A percentile compares a stretch with the other conserved stretches of the same genome.
Conservation (phyloP, 495 filamentous ascomycete genomes). For the Aspergillus taichungensis region DNA sequence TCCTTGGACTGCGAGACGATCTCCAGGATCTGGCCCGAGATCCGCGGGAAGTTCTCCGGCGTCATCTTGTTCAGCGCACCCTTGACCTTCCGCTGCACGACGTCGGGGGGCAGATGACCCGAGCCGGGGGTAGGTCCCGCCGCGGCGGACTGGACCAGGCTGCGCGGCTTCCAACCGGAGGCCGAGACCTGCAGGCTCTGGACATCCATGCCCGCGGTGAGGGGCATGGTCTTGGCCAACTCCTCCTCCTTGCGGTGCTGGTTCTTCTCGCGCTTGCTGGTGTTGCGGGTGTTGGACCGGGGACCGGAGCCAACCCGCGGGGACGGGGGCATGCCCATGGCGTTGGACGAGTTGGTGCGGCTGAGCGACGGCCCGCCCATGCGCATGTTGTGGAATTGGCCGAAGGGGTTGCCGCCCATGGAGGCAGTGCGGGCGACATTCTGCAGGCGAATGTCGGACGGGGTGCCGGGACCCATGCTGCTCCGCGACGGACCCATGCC, state of each 20-base stretch:
- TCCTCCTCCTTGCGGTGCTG: conserved; percentile 49
- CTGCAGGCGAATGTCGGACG: conserved; percentile 39
- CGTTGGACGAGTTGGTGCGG: conserved; percentile 47
- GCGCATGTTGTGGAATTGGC: conserved; percentile 51
- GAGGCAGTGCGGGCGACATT: conserved; percentile 26
- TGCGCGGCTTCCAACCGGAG: conserved; percentile 85
- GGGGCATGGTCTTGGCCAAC: conserved; percentile 73
- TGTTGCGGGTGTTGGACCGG: conserved; percentile 41
- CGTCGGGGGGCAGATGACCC: conserved; percentile 71
- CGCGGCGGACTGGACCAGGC: conserved; percentile 41
- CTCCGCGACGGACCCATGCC: conserved; percentile 28
- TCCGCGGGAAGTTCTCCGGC: conserved; percentile 96
- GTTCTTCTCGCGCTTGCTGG: conserved; percentile 57
- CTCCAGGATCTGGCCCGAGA: conserved; percentile 82
- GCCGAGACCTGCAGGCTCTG: conserved; percentile 64
- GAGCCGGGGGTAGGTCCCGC: conserved; percentile 46
- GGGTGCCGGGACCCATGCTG: conserved; percentile 59
- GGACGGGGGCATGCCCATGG: conserved; percentile 43
- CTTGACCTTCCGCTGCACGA: conserved; percentile 99
- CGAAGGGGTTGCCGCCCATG: conserved; percentile 47
- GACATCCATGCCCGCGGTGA: conserved; percentile 70
- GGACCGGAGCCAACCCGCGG: conserved; percentile 43
- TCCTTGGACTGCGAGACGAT: conserved; percentile 94
- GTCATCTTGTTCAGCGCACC: conserved; percentile 99
- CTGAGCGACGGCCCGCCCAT: conserved; percentile 41